A percentile compares a stretch with the other conserved stretches of the same genome.
Conservation (phyloP, 306 rosid species). For the Inga oerstediana region DNA sequence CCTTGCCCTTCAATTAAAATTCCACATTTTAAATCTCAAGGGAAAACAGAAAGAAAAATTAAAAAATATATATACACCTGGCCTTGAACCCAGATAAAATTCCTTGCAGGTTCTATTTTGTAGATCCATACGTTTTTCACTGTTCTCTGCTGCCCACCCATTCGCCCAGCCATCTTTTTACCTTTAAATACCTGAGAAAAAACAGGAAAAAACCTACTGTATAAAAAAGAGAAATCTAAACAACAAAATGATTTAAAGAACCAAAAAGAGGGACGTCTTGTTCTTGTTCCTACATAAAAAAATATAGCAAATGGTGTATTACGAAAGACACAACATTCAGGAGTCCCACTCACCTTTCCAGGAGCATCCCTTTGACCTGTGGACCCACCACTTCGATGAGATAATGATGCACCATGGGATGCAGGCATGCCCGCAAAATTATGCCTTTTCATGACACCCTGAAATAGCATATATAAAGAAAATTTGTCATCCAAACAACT, state of each 20-base stretch:
- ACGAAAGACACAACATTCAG: conserved; percentile 1
- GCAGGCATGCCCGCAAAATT: conserved; percentile 67
- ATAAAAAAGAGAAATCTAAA: neutral
- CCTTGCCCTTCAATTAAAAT: conserved; percentile 9
- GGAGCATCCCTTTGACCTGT: conserved; percentile 71
- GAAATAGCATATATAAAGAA: conserved; percentile 30
- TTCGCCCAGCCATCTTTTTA: conserved; percentile 91
- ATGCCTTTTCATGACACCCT: conserved; percentile 80
- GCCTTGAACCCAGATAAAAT: conserved; percentile 93
- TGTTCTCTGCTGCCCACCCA: conserved; percentile 91
- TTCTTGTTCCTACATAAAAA: neutral
- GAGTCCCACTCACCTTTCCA: conserved; percentile 64
- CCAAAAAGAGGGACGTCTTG: neutral
- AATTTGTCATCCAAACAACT: conserved; percentile 1
- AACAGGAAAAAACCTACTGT: conserved; percentile 15
- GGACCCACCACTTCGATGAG: conserved; percentile 75
- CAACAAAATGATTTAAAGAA: conserved; percentile 3
- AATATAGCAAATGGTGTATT: conserved; percentile 12
- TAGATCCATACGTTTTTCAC: conserved; percentile 94
- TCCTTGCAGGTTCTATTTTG: conserved; percentile 93
- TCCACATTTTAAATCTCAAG: conserved; percentile 19
- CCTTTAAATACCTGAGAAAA: conserved; percentile 71
- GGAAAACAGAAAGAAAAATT: neutral
- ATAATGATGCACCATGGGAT: conserved; percentile 70
- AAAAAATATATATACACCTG: conserved; percentile 54